Conservation (phyloP, 495 filamentous ascomycete genomes). For the Aspergillus affinis region DNA sequence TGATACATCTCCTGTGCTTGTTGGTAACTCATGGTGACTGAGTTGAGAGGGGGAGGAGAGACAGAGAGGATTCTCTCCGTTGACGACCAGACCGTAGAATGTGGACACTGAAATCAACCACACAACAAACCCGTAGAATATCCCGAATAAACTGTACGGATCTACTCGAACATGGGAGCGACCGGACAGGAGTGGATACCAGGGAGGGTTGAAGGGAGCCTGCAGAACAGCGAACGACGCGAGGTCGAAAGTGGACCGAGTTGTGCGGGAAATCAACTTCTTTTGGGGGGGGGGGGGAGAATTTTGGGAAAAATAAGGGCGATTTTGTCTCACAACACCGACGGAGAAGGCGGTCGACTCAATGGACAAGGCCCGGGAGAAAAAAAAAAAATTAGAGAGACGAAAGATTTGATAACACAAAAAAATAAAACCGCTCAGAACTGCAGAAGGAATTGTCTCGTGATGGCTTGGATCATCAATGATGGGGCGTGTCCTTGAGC, state of each 20-base stretch:
- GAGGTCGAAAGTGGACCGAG: conserved; percentile 19
- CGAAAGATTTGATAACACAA: conserved; percentile 15
- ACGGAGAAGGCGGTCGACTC: conserved; percentile 20
- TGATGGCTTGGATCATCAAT: conserved; percentile 28
- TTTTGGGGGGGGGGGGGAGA: conserved; percentile 16
- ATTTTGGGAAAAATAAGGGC: conserved; percentile 18
- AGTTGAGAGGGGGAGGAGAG: conserved; percentile 7
- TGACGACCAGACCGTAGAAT: conserved; percentile 38
- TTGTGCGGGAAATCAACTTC: conserved; percentile 12
- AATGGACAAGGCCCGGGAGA: conserved; percentile 15
- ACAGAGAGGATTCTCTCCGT: conserved; percentile 24
- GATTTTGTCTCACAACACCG: conserved; percentile 20
- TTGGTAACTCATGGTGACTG: conserved; percentile 54
- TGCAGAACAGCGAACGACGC: conserved; percentile 10
- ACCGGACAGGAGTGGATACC: conserved; percentile 20
- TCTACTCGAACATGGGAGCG: conserved; percentile 40
- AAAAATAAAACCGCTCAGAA: conserved; percentile 25
- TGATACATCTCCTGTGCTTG: conserved; percentile 63
- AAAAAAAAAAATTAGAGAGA: conserved; percentile 17
- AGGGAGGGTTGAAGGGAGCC: conserved; percentile 15
- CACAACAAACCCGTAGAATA: conserved; percentile 41
- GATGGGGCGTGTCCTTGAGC: conserved; percentile 28
- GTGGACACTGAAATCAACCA: conserved; percentile 44
- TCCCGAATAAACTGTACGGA: conserved; percentile 22
- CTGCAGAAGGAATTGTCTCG: conserved; percentile 22